These are phyloP conservation scores for Komagataella pseudopastoris DNA, from an alignment of 805 yeast species.

Conservation along the genomic window DNA sequence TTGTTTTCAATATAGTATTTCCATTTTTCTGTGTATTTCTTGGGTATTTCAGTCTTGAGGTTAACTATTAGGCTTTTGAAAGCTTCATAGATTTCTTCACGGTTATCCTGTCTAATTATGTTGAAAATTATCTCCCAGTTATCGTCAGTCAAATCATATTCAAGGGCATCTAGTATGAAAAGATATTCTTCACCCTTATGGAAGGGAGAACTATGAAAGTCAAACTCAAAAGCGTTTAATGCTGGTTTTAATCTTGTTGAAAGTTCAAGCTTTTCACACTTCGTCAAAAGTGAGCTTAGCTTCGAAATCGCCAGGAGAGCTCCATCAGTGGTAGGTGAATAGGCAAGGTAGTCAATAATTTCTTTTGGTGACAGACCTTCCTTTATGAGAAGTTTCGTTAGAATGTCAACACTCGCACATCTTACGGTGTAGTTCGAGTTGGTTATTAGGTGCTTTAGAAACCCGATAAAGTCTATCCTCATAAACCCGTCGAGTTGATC, in stretches of 20 bases:
- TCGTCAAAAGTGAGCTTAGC: slow-evolving; percentile 2
- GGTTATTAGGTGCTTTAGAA: slow-evolving; percentile 19
- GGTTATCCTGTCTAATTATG: slow-evolving; percentile 12
- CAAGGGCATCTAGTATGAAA: slow-evolving; percentile 8
- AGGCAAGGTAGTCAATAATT: not conserved
- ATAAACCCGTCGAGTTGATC: slow-evolving; percentile 7
- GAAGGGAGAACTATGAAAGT: slow-evolving; percentile 19
- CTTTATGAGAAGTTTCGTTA: slow-evolving; percentile 11
- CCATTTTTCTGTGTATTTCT: slow-evolving; percentile 15
- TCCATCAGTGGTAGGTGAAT: slow-evolving; percentile 1
- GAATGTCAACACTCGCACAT: slow-evolving; percentile 24
- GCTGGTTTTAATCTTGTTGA: not conserved
- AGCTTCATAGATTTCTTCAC: slow-evolving; percentile 9
- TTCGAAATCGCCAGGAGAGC: not conserved
- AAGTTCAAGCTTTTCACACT: slow-evolving; percentile 5
- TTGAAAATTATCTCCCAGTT: slow-evolving; percentile 11
- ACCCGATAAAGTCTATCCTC: slow-evolving; percentile 14
- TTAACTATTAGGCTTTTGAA: slow-evolving; percentile 17
- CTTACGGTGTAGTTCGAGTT: slow-evolving; percentile 28
- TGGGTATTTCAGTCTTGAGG: slow-evolving; percentile 6
- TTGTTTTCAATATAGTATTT: slow-evolving; percentile 23
- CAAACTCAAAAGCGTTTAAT: slow-evolving; percentile 5
- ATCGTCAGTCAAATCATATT: slow-evolving; percentile 1
- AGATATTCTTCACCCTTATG: slow-evolving; percentile 25
- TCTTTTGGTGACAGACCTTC: not conserved